These are phyloP conservation scores for Coprinopsis sp. DNA, from an alignment of 768 basidiomycete genomes.

Conservation along the genomic window DNA sequence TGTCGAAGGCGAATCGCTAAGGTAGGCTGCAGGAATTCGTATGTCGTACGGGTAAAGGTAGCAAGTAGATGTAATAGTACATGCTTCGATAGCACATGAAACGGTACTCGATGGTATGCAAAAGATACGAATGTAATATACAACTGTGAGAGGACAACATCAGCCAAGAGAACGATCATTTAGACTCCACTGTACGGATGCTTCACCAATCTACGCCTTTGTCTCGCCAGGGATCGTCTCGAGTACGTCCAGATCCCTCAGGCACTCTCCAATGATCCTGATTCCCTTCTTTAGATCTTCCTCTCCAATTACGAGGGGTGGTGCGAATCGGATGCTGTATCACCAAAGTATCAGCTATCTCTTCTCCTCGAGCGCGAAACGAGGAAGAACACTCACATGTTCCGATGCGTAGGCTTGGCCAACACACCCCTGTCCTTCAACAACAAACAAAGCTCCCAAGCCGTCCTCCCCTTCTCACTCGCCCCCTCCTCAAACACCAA, in stretches of 20 bases:
- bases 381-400: constrained; percentile 59
- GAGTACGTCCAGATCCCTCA: constrained; percentile 71
- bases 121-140: no score
- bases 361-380: background rate
- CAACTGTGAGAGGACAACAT: no score
- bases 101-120: no score
- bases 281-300: constrained; percentile 75
- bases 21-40: no score
- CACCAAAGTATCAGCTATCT: constrained; percentile 1
- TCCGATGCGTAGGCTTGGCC: constrained; percentile 94
- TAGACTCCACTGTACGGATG: no score
- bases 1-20: no score
- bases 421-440: constrained; percentile 88
- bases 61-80: no score
- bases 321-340: constrained; percentile 97
- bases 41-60: no score
- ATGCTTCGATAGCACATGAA: no score
- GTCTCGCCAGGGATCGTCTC: constrained; percentile 19
- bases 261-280: constrained; percentile 66
- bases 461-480: constrained; percentile 73
- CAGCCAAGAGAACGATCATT: no score
- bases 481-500: constrained; percentile 85
- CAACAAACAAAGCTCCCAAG: constrained; percentile 94
- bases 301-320: constrained; percentile 92
- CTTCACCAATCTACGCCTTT: constrained; percentile 8